These are phyloP conservation scores for Sporothrix schenckii DNA, from an alignment of 2,329 filamentous ascomycete species.

Conservation along the genomic window DNA sequence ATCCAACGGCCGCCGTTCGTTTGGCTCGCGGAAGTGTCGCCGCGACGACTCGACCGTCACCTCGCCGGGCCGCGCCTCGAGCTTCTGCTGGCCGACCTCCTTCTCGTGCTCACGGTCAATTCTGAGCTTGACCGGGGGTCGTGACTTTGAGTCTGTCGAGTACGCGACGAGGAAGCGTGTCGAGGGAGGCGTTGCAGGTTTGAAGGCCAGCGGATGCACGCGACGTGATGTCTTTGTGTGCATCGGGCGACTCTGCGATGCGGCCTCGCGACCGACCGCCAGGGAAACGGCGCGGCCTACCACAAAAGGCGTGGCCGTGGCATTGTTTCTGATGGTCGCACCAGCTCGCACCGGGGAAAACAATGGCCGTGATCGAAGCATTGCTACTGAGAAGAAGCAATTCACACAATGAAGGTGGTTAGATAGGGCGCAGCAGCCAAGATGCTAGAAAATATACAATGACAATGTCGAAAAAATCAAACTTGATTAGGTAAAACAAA, in stretches of 20 bases:
- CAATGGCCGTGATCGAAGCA: constrained; percentile 19
- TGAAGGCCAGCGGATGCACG: background rate
- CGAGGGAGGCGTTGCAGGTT: background rate
- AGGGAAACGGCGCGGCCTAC: background rate
- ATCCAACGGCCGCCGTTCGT: constrained; percentile 35
- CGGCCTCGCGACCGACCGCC: background rate
- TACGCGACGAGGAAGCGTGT: constrained; percentile 25
- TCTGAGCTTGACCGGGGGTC: constrained; percentile 31
- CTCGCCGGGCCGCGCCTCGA: constrained; percentile 61
- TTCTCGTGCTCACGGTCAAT: constrained; percentile 62
- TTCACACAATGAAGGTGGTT: background rate
- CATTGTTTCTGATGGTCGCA: background rate
- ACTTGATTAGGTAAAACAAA: too few species aligned
- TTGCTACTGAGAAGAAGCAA: background rate
- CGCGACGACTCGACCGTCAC: constrained; percentile 63
- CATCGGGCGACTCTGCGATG: background rate
- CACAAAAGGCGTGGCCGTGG: background rate
- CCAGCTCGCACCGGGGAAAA: constrained; percentile 15
- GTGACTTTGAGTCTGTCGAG: constrained; percentile 32
- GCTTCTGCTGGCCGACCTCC: constrained; percentile 55
- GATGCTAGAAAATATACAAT: background rate
- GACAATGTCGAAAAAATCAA: background rate
- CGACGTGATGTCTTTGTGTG: background rate
- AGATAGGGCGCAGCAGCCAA: background rate
- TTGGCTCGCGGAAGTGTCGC: constrained; percentile 53